Base-by-base conservation (phyloP, 73 alveolate species). In the Stentor roeselii region DNA sequence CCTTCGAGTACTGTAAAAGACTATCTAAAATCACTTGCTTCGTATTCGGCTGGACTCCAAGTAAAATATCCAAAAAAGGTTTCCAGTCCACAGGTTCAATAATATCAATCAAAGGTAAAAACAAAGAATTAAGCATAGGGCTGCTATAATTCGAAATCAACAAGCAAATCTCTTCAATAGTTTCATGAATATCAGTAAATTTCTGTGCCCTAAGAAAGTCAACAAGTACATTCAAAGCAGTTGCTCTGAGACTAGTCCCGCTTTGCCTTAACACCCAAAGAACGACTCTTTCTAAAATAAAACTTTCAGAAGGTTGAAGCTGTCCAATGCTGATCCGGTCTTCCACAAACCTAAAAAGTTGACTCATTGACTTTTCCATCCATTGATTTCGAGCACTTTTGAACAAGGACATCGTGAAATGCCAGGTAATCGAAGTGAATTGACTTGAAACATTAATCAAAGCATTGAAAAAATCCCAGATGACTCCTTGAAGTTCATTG, bases 391-490 rank as follows among this genome's bases (percentile, higher is more conserved):
- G 42, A 34, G 80, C n/a, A 67, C 80, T 67, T 67, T 32, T 67
- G n/a, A 67, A 67, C 21, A 67, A 34, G 15, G 80, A 36, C 14
- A 40, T 34, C 11, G 80, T 67, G 37, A 67, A 67, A 21, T 67
- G 41, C 37, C 41, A 67, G 27, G 80, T 21, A 67, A 67, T 32
- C 37, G 27, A 40, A 27, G 42, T 34, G 42, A 67, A 67, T 15
- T 32, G 21, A 21, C 21, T n/a, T 27, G 80, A 67, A 1, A 11
- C 14, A 67, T n/a, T 21, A 1, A 34, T 1, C 41, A 67, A 67
- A 67, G 80, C 37, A 67, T 67, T 21, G 2, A 67, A n/a, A 67
- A 67, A 67, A 67, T 67, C 41, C 80, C 80, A 67, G 34, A n/a
- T 30, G 11, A 40, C 41, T 21, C 80, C 80, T 1, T 27, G 11